Evolutionary conservation across 495 filamentous ascomycete species (phyloP), one percentile per base, ranked within the genome.

Genomic region (Lichina pygmaea): DNA sequence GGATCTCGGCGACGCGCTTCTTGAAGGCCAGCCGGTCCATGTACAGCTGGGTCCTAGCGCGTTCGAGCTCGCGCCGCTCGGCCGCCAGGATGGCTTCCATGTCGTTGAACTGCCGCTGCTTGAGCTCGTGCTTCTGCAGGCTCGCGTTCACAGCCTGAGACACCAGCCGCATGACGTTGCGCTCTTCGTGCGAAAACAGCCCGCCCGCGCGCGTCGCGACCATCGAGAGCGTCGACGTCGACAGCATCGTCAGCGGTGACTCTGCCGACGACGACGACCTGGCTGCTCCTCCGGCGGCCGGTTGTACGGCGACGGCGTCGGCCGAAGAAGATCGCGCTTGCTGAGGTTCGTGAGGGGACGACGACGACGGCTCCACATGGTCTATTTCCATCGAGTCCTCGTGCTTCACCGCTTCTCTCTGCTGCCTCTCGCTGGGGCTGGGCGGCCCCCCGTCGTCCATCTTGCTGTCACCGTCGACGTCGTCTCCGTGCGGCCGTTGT

Each of bases 171-270:
- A 86, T 86, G 78, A 93, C 86, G 57, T 92, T 81, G 31, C 89
- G 83, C 60, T 97, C 89, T 58, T 93, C 84, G 53, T 94, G 84
- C 0, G 89, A 93, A 8, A 84, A 82, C 32, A 97, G 73, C 6
- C 78, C 86, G 10, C 78, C 75, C 16, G 86, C 75, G 46, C 89
- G 80, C 0, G 81, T 84, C 10, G 85, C 85, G 30, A 85, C 75
- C 32, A 82, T 66, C 7, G 81, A 83, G 33, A 97, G 71, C 6
- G 89, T 78, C 44, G 91, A 73, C 31, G 77, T 85, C 6, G 82
- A 68, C 24, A 24, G 24, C 24, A 24, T 24, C 24, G 24, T 24
- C 24, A 24, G 1, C 24, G 24, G 24, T 24, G 24, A 4, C 24
- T 24, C 24, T 24, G 24, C 24, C 24, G 24, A 24, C 1, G 24